Conservation (phyloP, 805 yeast species). For the Candida silvicultrix region DNA sequence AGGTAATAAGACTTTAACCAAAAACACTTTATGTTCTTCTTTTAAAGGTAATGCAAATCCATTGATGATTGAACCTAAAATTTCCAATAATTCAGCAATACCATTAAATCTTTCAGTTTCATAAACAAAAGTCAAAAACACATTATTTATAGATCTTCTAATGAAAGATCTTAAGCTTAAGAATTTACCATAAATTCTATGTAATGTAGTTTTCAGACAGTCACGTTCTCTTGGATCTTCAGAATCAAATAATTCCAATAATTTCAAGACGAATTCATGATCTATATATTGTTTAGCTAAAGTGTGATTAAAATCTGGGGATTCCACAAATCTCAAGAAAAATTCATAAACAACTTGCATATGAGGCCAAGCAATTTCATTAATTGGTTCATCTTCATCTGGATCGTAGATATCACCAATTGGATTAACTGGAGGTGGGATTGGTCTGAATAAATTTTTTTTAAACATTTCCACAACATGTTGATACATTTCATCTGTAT, state of each 20-base stretch:
- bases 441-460: constrained; percentile 85
- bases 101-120: constrained; percentile 97
- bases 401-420: constrained; percentile 95
- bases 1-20: constrained; percentile 82
- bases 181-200: constrained; percentile 93
- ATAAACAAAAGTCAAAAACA: constrained; percentile 86
- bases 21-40: constrained; percentile 91
- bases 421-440: constrained; percentile 98
- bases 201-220: constrained; percentile 89
- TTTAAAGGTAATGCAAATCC: constrained; percentile 97
- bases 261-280: constrained; percentile 74
- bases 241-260: constrained; percentile 87
- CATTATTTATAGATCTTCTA: constrained; percentile 85
- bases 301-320: constrained; percentile 91
- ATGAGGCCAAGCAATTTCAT: constrained; percentile 97
- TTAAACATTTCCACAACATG: constrained; percentile 88
- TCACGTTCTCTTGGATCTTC: constrained; percentile 98
- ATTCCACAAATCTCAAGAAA: constrained; percentile 85
- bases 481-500: constrained; percentile 85
- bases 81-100: constrained; percentile 89
- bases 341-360: constrained; percentile 96
- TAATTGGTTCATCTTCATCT: constrained; percentile 97
- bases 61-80: constrained; percentile 91
- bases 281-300: constrained; percentile 91
- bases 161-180: constrained; percentile 84